Percentiles rank a stretch among this genome's conserved stretches.
These are phyloP conservation scores for Alternaria triticimaculans DNA, from an alignment of 2,329 filamentous ascomycete species.

Conservation along the genomic window DNA sequence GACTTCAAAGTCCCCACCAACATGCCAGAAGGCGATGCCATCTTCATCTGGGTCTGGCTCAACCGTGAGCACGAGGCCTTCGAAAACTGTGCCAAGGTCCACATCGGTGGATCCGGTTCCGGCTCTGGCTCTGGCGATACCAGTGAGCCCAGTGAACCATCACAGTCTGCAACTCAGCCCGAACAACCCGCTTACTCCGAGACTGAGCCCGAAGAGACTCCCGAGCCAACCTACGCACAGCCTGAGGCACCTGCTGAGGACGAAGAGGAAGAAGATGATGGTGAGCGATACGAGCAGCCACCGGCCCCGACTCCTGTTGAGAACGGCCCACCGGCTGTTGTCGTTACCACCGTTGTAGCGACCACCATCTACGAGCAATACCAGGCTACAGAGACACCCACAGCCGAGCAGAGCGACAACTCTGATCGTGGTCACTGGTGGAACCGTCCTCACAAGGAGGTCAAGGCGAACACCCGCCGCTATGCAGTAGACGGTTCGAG, in stretches of 20 bases:
- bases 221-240: constrained; percentile 3
- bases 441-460: constrained; percentile 14
- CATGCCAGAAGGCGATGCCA: constrained; percentile 49
- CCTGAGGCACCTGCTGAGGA: constrained; percentile 7
- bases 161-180: constrained; percentile 22
- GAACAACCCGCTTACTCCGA: constrained; percentile 13
- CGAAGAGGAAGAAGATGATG: not conserved
- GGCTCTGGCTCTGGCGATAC: constrained; percentile 19
- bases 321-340: constrained; percentile 1
- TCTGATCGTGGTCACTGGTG: constrained; percentile 5
- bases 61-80: constrained; percentile 57
- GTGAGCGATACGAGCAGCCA: constrained; percentile 1
- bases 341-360: constrained; percentile 11
- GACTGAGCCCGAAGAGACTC: constrained; percentile 15
- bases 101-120: constrained; percentile 42
- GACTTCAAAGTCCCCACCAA: constrained; percentile 55
- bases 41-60: constrained; percentile 58
- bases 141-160: constrained; percentile 11
- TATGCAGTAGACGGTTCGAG: constrained; percentile 40
- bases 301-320: not conserved
- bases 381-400: constrained; percentile 5
- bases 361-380: constrained; percentile 7
- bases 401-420: constrained; percentile 12
- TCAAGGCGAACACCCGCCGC: constrained; percentile 18
- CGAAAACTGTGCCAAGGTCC: constrained; percentile 55